A percentile compares a stretch with the other conserved stretches of the same genome.
phyloP scores from a whole-genome alignment of 305 asterid genomes.

The Fraxinus nigra region DNA sequence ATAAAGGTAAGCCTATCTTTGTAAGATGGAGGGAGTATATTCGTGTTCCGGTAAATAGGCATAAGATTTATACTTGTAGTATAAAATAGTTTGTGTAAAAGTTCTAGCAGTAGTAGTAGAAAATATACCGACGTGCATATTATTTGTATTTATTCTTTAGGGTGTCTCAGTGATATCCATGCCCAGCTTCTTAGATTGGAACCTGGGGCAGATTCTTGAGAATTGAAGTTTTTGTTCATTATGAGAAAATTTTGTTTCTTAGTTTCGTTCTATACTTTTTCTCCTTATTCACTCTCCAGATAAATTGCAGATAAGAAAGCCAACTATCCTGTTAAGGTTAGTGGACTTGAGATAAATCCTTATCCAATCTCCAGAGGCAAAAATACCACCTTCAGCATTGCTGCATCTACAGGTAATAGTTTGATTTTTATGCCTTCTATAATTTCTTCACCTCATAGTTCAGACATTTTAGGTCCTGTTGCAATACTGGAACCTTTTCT shows the following conservation, averaged over 20 bases:
- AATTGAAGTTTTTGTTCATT: neutral
- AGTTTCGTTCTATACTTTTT: neutral
- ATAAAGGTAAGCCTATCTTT: neutral
- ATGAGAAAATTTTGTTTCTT: neutral
- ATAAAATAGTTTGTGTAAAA: neutral
- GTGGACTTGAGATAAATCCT: slow-evolving; percentile 58
- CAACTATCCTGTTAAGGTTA: slow-evolving; percentile 59
- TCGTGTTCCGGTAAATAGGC: neutral
- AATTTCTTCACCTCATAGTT: neutral
- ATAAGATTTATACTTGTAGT: neutral
- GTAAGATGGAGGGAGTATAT: neutral
- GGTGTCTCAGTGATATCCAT: neutral
- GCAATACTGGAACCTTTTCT: neutral
- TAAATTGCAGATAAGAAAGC: slow-evolving; percentile 49
- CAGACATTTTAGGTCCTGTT: neutral
- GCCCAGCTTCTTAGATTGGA: neutral
- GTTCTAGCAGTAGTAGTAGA: neutral
- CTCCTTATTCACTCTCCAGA: neutral
- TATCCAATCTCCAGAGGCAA: slow-evolving; percentile 57
- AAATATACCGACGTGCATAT: neutral
- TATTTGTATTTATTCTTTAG: slow-evolving; percentile 2
- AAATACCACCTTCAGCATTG: slow-evolving; percentile 53
- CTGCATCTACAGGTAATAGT: slow-evolving; percentile 63
- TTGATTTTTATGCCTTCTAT: neutral
- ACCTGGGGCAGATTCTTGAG: neutral